Base-by-base conservation (phyloP, 805 yeast genomes). In the Debaryomyces tyrocola region DNA sequence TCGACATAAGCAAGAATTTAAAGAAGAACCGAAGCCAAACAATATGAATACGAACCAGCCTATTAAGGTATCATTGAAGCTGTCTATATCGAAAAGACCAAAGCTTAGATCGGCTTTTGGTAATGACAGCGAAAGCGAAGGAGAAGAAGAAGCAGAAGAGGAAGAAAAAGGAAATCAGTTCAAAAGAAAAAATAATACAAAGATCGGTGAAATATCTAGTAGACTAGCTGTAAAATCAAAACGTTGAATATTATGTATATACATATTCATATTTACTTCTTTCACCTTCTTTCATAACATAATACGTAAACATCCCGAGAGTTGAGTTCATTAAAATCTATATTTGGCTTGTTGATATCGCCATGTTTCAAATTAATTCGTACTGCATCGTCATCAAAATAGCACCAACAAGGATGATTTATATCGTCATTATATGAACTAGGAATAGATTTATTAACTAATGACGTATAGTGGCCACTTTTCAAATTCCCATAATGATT, bases 401-500 rank as follows among this genome's bases (percentile, higher is more conserved):
- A 77, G 51, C 84, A 82, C 94, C 94, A 87, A 53, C 71, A 70
- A 29, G 83, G 83, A 36, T 57, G 51, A 10, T 33, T 43, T 47
- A 74, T 73, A 6, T 66, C 63, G 38, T 70, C 60, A 14, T 56
- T 47, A 28, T 14, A 48, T 35, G 38, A 47, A 12, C 45, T 45
- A 12, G 41, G 41, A 6, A 50, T 51, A 1, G 70, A 57, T 54
- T 76, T 83, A 54, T 83, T 79, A 2, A 84, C 83, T 39, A 84
- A 64, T 0, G 90, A 72, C 1, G 91, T 87, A 58, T 87, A 87
- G 62, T 87, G 95, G 0, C 95, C 95, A 41, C 87, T 82, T 48
- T 80, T 78, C 44, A 85, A 67, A 37, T 79, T 78, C 1, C 95
- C 94, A 46, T 75, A 72, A 59, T 87, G 95, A 57, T 85, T 86